These are phyloP conservation scores for Cytospora leucostoma DNA, from an alignment of 2,329 filamentous ascomycete genomes.

Conservation along the genomic window DNA sequence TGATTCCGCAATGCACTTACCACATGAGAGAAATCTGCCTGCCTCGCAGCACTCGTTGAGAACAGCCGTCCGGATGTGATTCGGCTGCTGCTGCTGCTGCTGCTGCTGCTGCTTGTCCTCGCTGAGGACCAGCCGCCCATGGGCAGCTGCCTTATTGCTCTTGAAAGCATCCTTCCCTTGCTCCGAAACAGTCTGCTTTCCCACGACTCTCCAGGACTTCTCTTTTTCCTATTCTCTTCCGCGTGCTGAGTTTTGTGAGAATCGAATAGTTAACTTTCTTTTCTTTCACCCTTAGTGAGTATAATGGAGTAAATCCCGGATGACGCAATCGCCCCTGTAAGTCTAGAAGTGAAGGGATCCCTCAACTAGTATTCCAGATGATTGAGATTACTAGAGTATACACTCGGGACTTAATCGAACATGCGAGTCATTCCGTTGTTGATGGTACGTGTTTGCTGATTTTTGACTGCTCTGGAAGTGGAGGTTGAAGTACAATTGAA, in stretches of 20 bases:
- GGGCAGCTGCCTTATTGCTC: conserved; percentile 7
- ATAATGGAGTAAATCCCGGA: neutral
- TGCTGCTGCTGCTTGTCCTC: neutral
- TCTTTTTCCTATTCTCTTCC: neutral
- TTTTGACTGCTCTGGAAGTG: no score
- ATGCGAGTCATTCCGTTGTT: no score
- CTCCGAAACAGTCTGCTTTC: neutral
- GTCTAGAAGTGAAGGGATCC: neutral
- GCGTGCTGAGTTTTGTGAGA: neutral
- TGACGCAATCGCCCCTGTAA: conserved; percentile 18
- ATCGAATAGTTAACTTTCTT: neutral
- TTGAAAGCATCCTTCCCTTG: conserved; percentile 19
- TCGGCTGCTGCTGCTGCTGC: neutral
- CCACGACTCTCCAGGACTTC: neutral
- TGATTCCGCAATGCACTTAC: conserved; percentile 36
- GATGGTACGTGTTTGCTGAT: no score
- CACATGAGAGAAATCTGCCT: conserved; percentile 50
- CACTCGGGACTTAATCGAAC: no score
- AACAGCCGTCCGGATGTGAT: conserved; percentile 33
- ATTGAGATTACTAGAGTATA: no score
- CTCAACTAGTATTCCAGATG: no score
- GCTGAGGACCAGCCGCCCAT: neutral
- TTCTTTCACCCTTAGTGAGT: neutral
- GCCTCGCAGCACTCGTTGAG: conserved; percentile 37
- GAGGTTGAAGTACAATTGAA: no score